These are phyloP conservation scores for Fusarium bulbicola DNA, from an alignment of 2,329 filamentous ascomycete genomes.

Conservation along the genomic window DNA sequence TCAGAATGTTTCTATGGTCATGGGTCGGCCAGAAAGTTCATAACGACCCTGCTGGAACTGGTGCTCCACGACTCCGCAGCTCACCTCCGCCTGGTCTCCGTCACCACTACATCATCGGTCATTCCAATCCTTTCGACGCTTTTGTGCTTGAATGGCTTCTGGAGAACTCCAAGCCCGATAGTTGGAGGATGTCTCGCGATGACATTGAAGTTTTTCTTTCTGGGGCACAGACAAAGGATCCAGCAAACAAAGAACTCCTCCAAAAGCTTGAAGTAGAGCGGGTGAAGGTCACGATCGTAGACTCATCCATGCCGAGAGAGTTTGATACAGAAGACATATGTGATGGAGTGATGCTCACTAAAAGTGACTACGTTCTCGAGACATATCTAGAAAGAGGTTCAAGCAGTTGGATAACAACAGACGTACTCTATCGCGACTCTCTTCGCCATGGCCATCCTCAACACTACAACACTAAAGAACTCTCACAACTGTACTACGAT, in stretches of 20 bases:
- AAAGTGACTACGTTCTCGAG: conserved; percentile 10
- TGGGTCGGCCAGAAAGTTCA: conserved; percentile 5
- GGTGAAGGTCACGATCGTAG: neutral
- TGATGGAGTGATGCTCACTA: neutral
- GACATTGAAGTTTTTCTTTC: neutral
- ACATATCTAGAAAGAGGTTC: neutral
- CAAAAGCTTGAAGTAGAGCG: neutral
- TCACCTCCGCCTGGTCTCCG: neutral
- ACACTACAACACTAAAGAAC: neutral
- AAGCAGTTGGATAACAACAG: neutral
- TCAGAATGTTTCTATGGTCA: neutral
- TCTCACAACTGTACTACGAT: neutral
- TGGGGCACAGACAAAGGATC: neutral
- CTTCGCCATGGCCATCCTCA: neutral
- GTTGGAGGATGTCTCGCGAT: neutral
- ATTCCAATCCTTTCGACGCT: neutral
- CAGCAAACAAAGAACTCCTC: neutral
- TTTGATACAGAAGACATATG: neutral
- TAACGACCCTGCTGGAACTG: neutral
- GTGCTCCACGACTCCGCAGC: neutral
- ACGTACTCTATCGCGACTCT: conserved; percentile 1
- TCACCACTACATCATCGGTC: neutral
- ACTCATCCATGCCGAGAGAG: neutral
- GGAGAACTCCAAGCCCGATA: fast-evolving
- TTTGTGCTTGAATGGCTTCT: neutral